Percentiles rank a stretch among this genome's conserved stretches.
Evolutionary conservation across 768 basidiomycete species (phyloP).

Genomic region (Baorangia bicolor): DNA sequence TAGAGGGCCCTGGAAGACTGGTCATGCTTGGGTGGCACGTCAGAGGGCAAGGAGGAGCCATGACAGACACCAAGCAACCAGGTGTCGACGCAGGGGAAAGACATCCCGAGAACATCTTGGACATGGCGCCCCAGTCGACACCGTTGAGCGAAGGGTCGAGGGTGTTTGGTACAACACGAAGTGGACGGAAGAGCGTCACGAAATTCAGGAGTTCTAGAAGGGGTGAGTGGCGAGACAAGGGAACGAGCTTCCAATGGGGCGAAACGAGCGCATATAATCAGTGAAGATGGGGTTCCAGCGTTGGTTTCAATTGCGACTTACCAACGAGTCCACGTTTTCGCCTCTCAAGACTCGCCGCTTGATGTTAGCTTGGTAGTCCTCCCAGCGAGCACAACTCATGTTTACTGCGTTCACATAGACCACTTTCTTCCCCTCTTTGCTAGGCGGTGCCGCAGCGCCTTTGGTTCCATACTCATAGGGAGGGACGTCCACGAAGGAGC

Average conservation of each 20-base stretch:
- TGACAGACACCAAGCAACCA: slow-evolving; percentile 15
- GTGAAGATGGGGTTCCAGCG: not conserved
- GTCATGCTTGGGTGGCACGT: slow-evolving; percentile 6
- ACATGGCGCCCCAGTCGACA: slow-evolving; percentile 74
- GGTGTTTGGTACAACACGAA: slow-evolving; percentile 77
- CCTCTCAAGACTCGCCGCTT: slow-evolving; percentile 39
- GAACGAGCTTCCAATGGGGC: slow-evolving; percentile 56
- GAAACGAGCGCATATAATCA: not conserved
- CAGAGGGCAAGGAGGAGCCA: slow-evolving; percentile 25
- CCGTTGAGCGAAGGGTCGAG: slow-evolving; percentile 48
- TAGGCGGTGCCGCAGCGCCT: slow-evolving; percentile 28
- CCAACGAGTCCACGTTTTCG: slow-evolving; percentile 61
- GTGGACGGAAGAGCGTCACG: slow-evolving; percentile 79
- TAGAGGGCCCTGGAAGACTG: slow-evolving; percentile 24
- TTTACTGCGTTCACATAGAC: slow-evolving; percentile 85
- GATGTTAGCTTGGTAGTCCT: slow-evolving; percentile 47
- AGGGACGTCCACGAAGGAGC: slow-evolving; percentile 54
- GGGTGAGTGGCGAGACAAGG: slow-evolving; percentile 83
- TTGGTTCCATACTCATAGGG: slow-evolving; percentile 14
- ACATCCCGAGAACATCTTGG: slow-evolving; percentile 62
- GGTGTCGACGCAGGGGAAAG: slow-evolving; percentile 32
- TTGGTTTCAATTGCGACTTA: slow-evolving; percentile 32
- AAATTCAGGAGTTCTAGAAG: slow-evolving; percentile 83
- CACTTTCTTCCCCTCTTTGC: slow-evolving; percentile 52
- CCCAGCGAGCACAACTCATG: slow-evolving; percentile 60